Evolutionary conservation across 768 basidiomycete species (phyloP).

Genomic region (Lepiota brunneoincarnata): DNA sequence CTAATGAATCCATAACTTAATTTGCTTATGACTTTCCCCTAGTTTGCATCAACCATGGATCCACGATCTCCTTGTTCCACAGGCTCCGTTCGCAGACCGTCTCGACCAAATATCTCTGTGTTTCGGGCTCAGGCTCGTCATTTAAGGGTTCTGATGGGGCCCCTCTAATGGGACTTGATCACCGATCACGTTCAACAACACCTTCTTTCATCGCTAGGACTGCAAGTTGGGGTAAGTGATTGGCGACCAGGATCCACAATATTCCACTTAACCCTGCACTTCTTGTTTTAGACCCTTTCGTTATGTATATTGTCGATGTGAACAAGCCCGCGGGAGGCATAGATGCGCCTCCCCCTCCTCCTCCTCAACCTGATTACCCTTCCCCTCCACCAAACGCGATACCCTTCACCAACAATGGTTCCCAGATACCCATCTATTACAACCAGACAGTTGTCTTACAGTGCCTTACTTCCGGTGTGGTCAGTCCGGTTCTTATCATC

Average conservation of each 20-base stretch:
- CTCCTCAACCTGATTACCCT: slow-evolving; percentile 86
- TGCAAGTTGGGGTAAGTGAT: slow-evolving; percentile 77
- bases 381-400: slow-evolving; percentile 91
- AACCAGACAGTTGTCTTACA: slow-evolving; percentile 96
- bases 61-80: slow-evolving; percentile 93
- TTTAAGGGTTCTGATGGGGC: slow-evolving; percentile 94
- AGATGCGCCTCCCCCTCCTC: slow-evolving; percentile 76
- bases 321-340: slow-evolving; percentile 77
- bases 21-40: slow-evolving; percentile 16
- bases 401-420: slow-evolving; percentile 77
- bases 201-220: slow-evolving; percentile 90
- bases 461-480: slow-evolving; percentile 90
- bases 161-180: slow-evolving; percentile 78
- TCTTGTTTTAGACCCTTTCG: slow-evolving; percentile 69
- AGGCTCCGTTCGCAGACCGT: slow-evolving; percentile 94
- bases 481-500: slow-evolving; percentile 90
- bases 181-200: slow-evolving; percentile 63
- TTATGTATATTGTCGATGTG: slow-evolving; percentile 97
- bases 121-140: slow-evolving; percentile 88
- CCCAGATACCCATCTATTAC: slow-evolving; percentile 91
- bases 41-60: slow-evolving; percentile 96
- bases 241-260: slow-evolving; percentile 9
- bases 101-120: slow-evolving; percentile 93
- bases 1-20: slow-evolving; percentile 14
- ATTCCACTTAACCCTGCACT: slow-evolving; percentile 6